These are phyloP conservation scores for Lepidium didymum DNA, from an alignment of 345 rosid species.

Conservation along the genomic window DNA sequence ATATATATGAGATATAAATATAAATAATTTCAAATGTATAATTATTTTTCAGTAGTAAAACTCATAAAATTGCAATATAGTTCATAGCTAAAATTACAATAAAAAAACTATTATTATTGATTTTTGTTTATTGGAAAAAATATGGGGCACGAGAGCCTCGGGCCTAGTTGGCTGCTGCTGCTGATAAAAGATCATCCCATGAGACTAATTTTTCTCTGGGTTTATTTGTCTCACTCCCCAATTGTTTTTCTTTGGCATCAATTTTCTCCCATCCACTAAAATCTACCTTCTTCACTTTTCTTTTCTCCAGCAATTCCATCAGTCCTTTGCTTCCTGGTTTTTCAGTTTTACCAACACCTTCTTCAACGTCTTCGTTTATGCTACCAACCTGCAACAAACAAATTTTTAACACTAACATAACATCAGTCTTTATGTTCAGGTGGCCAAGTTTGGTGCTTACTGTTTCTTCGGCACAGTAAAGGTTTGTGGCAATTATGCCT, in stretches of 20 bases:
- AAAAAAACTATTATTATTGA: not conserved
- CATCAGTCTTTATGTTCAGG: not conserved
- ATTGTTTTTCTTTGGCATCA: conserved; percentile 59
- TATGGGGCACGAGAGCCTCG: not conserved
- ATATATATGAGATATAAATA: too few species aligned
- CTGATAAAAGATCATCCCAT: conserved; percentile 49
- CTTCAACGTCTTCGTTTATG: conserved; percentile 61
- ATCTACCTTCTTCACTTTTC: conserved; percentile 40
- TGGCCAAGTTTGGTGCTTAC: conserved; percentile 38
- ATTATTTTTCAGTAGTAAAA: too few species aligned
- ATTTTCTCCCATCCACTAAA: conserved; percentile 73
- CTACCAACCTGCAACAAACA: conserved; percentile 50
- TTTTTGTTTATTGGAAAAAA: not conserved
- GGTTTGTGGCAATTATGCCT: conserved; percentile 86
- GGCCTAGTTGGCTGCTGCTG: conserved; percentile 29
- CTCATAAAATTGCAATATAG: too few species aligned
- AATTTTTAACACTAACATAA: not conserved
- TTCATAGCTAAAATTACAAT: too few species aligned
- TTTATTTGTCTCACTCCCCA: conserved; percentile 53
- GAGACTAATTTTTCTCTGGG: conserved; percentile 62
- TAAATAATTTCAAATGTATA: too few species aligned
- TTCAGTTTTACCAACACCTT: conserved; percentile 28
- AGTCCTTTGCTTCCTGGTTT: conserved; percentile 76
- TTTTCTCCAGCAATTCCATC: conserved; percentile 40
- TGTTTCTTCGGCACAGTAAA: conserved; percentile 85